Evolutionary conservation across 352 stramenopile species (phyloP).

Genomic region (Phytophthora cryptogea): DNA sequence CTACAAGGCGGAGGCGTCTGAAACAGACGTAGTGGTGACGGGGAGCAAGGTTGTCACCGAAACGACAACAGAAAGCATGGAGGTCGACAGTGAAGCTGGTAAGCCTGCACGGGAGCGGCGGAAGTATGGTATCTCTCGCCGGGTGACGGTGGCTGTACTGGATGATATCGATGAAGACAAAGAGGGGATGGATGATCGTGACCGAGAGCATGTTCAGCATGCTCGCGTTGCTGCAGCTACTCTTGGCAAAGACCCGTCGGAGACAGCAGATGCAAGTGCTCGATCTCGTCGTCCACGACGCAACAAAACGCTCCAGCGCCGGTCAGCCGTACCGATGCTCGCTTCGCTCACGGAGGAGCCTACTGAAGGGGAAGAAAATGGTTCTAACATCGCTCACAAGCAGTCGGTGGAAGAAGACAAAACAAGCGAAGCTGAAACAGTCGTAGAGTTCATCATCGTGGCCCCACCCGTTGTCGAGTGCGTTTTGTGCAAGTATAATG

Average conservation of each 20-base stretch:
- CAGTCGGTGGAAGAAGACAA: not conserved
- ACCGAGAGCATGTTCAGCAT: slow-evolving; percentile 48
- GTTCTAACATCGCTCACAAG: not conserved
- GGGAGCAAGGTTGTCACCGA: slow-evolving; percentile 2
- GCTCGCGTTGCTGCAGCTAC: slow-evolving; percentile 35
- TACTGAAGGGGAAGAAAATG: slow-evolving; percentile 22
- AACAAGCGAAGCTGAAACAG: not conserved
- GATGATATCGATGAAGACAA: slow-evolving; percentile 47
- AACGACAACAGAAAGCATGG: slow-evolving; percentile 6
- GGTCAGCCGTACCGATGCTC: slow-evolving; percentile 43
- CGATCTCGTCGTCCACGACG: slow-evolving; percentile 29
- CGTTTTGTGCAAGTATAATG: slow-evolving; percentile 66
- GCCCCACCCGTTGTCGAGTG: slow-evolving; percentile 37
- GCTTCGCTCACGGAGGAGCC: slow-evolving; percentile 52
- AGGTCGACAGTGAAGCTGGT: slow-evolving; percentile 13
- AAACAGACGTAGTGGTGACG: slow-evolving; percentile 1
- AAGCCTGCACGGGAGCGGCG: slow-evolving; percentile 17
- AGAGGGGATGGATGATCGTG: slow-evolving; percentile 38
- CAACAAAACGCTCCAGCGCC: slow-evolving; percentile 51
- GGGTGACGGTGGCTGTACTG: slow-evolving; percentile 57
- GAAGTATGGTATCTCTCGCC: slow-evolving; percentile 35
- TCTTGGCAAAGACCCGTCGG: slow-evolving; percentile 27
- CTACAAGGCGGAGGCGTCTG: slow-evolving; percentile 16
- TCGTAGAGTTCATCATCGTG: slow-evolving; percentile 15
- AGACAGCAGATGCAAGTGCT: not conserved